Evolutionary conservation across 2,329 filamentous ascomycete species (phyloP), one percentile per base, ranked within the genome.

Genomic region (Tolypocladium ovalisporum): DNA sequence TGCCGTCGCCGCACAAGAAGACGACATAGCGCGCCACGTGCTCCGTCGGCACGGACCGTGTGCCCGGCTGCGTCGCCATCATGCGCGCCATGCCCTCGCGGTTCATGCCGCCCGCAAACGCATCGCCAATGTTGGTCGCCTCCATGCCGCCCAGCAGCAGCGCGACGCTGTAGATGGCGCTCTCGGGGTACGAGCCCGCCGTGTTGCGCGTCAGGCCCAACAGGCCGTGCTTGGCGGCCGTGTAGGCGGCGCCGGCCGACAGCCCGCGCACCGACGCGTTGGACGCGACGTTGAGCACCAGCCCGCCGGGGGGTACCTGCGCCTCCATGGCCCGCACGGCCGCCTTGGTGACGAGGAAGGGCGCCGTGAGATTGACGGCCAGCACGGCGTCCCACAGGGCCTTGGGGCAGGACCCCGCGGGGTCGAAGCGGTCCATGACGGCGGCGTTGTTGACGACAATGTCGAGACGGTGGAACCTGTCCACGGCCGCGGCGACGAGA

Each of bases 361-460:
- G 74, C 0, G 79, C 82, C 7, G 79, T 84, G 39, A 84, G 67
- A 62, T 85, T 85, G 59, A 84, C 70, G 15, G 72, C 73, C 39
- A 86, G 73, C 7, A 84, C 76, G 4, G 70, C 70, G 59, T 84
- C 75, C 81, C 80, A 85, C 1, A 75, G 63, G 1, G 67, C 68
- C 58, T 72, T 71, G 24, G 77, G 71, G 54, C 77, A 66, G 9
- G 73, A 71, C 19, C 76, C 81, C 0, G 77, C 78, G 0, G 79
- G 76, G 49, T 80, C 76, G 61, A 84, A 82, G 34, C 68, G 71
- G 63, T 85, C 82, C 71, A 82, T 79, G 57, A 84, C 73, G 27
- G 77, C 82, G 12, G 81, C 81, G 59, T 80, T 81, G 69, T 83
- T 83, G 63, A 84, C 67, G 6, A 85, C 70, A n/a, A 83, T 71